Evolutionary conservation across 169 alveolate species (phyloP), one percentile per base, ranked within the genome.

Genomic region (Cryptosporidium bovis): DNA sequence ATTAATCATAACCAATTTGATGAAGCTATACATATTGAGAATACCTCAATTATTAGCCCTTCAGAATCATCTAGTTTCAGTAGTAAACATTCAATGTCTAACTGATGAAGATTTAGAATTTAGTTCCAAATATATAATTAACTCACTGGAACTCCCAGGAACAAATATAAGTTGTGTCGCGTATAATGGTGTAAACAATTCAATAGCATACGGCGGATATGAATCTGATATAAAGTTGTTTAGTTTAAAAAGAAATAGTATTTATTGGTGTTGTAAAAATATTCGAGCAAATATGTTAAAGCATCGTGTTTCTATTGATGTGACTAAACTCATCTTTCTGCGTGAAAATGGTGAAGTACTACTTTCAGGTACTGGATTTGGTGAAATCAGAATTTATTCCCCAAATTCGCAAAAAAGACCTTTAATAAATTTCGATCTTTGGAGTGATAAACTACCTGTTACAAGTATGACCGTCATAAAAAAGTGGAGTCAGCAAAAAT

Each of bases 311-410:
- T 71, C 87, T 16, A 51, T 77, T 18, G 69, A 77, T 60, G 71
- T 77, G 58, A 58, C 55, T 8, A 60, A 48, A 36, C 12, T 77
- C 7, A 24, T 50, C 3, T 77, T 77, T 36, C n/a, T 77, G 20
- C 34, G 48, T 24, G 69, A 60, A 44, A n/a, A 60, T 31, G 65
- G 71, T 24, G 65, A 77, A 77, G 27, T 77, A 77, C 44, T 77
- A 58, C 64, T 77, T 44, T 77, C 66, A 18, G 87, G 87, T 60
- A 77, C 87, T 33, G 87, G 87, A 3, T 27, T 40, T 16, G 87
- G 87, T 56, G 71, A 77, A 27, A 40, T 77, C 24, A 53, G 87
- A 24, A 33, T 77, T 6, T 77, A 77, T 46, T 51, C 77, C 40
- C 87, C 87, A 58, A 51, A 44, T 27, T 34, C 51, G 5, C 87